Evolutionary conservation across 768 basidiomycete genomes (phyloP).

Genomic region (Panus rudis): DNA sequence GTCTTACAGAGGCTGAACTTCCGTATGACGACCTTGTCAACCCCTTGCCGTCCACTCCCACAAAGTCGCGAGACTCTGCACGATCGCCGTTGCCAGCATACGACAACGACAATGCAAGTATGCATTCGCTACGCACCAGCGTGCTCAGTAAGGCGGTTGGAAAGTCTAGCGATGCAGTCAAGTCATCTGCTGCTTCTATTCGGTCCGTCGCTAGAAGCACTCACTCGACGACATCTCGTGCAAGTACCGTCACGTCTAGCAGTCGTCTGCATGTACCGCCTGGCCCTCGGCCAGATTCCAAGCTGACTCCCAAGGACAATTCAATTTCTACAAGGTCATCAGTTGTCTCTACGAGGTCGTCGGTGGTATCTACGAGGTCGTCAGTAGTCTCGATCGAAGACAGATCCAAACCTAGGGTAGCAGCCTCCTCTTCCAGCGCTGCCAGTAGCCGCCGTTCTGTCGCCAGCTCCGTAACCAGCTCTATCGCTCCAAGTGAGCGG

Average conservation of each 20-base stretch:
- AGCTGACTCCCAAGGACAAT: conserved; percentile 60
- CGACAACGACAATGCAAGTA: conserved; percentile 34
- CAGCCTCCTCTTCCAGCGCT: too few species aligned
- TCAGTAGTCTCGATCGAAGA: too few species aligned
- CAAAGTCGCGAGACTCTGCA: conserved; percentile 12
- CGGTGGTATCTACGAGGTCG: too few species aligned
- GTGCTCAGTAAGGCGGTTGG: conserved; percentile 29
- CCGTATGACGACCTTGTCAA: conserved; percentile 65
- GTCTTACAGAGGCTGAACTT: conserved; percentile 65
- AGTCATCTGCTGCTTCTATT: conserved; percentile 33
- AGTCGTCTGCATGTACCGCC: conserved; percentile 18
- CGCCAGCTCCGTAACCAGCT: background rate
- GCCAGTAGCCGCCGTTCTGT: too few species aligned
- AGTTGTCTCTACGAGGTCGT: conserved; percentile 11
- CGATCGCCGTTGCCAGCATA: conserved; percentile 14
- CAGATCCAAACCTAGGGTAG: background rate
- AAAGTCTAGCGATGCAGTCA: conserved; percentile 18
- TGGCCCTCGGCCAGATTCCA: conserved; percentile 52
- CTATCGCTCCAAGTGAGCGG: conserved; percentile 3
- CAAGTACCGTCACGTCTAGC: conserved; percentile 19
- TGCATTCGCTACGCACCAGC: conserved; percentile 42
- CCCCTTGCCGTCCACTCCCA: conserved; percentile 28
- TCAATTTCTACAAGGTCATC: conserved; percentile 15
- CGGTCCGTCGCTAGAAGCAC: conserved; percentile 41
- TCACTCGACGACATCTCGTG: conserved; percentile 25